Conservation (phyloP, 2,329 filamentous ascomycete genomes). For the Trichoderma simmonsii region DNA sequence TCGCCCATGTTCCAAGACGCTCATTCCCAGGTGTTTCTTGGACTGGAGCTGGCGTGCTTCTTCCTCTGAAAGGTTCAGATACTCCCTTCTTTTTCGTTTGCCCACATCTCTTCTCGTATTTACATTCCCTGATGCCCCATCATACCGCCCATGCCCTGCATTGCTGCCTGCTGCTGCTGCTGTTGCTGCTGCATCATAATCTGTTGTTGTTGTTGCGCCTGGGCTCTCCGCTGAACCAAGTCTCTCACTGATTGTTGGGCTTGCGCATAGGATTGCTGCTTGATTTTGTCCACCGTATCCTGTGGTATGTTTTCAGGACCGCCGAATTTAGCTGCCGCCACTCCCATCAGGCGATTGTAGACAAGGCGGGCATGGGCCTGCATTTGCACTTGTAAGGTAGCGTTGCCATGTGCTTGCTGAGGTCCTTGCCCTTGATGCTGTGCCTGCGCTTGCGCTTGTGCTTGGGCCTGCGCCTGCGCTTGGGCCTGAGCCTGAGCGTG, state of each 20-base stretch:
- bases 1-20: neutral
- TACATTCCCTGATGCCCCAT: conserved; percentile 51
- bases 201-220: conserved; percentile 41
- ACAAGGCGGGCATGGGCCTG: conserved; percentile 33
- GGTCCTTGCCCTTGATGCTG: conserved; percentile 32
- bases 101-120: neutral
- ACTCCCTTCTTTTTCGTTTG: neutral
- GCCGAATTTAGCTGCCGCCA: conserved; percentile 37
- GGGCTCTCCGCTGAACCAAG: conserved; percentile 32
- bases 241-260: conserved; percentile 38
- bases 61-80: conserved; percentile 17
- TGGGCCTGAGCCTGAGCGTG: conserved; percentile 40
- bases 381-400: neutral
- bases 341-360: conserved; percentile 39
- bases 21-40: neutral
- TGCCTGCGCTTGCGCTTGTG: conserved; percentile 47
- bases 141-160: conserved; percentile 55
- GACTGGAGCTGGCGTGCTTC: neutral
- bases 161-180: conserved; percentile 41
- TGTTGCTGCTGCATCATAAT: conserved; percentile 32
- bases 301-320: conserved; percentile 44
- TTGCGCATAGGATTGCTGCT: conserved; percentile 38
- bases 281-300: conserved; percentile 45
- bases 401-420: conserved; percentile 31
- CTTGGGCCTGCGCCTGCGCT: conserved; percentile 57